Evolutionary conservation across 257 asterid genomes (phyloP).

Genomic region (Thymus mandschuricus): DNA sequence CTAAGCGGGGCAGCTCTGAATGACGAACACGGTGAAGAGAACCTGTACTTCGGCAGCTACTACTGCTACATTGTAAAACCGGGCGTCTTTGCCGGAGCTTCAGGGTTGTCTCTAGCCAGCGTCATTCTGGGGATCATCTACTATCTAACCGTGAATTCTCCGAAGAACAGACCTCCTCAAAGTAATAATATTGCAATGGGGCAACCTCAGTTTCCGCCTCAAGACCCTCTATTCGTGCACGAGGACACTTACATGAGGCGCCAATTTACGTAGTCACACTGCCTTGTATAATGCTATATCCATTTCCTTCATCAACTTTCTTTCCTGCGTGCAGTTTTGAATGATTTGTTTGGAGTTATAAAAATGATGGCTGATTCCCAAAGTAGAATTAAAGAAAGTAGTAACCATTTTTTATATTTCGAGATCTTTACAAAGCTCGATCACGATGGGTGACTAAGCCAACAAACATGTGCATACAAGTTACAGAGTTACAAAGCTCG

Average conservation of each 20-base stretch:
- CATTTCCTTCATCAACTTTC: neutral
- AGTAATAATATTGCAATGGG: slow-evolving; percentile 84
- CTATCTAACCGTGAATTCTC: slow-evolving; percentile 49
- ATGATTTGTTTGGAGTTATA: neutral
- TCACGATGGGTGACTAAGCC: slow-evolving; percentile 26
- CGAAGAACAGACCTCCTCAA: slow-evolving; percentile 50
- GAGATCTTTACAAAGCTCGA: neutral
- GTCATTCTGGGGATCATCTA: slow-evolving; percentile 70
- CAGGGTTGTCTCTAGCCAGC: slow-evolving; percentile 69
- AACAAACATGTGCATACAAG: no score
- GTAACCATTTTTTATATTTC: neutral
- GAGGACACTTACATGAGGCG: slow-evolving; percentile 91
- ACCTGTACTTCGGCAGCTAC: slow-evolving; percentile 60
- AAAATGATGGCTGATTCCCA: neutral
- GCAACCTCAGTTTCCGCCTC: slow-evolving; percentile 78
- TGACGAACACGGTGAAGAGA: slow-evolving; percentile 79
- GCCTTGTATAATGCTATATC: neutral
- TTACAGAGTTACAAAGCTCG: no score
- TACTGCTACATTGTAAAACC: slow-evolving; percentile 84
- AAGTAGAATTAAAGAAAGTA: neutral
- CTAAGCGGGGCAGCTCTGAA: slow-evolving; percentile 93
- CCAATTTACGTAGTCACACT: slow-evolving; percentile 46
- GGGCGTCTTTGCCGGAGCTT: slow-evolving; percentile 92
- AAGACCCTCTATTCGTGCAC: slow-evolving; percentile 69
- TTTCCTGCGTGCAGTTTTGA: neutral